Conservation (phyloP, 768 basidiomycete species). For the Lanmaoa pseudosensibilis region DNA sequence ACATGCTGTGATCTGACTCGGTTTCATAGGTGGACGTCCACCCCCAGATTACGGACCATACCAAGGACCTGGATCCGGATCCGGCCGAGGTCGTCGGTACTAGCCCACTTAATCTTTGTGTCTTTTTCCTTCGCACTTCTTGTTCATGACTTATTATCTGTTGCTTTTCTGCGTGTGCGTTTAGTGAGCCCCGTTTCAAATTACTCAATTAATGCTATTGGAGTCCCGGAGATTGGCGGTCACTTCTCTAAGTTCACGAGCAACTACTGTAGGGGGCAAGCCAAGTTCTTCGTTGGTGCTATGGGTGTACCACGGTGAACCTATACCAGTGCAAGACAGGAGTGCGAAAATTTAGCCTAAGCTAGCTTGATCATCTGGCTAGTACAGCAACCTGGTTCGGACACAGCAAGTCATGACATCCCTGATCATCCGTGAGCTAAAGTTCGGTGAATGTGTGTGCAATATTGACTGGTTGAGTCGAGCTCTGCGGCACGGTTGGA, state of each 20-base stretch:
- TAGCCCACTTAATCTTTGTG: slow-evolving; percentile 16
- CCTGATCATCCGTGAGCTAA: background rate
- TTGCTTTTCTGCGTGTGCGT: slow-evolving; percentile 3
- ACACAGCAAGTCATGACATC: background rate
- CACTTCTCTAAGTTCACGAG: background rate
- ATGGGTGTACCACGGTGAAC: background rate
- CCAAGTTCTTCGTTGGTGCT: background rate
- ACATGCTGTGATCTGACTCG: slow-evolving; percentile 6
- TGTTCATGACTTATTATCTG: slow-evolving; percentile 18
- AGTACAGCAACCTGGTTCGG: background rate
- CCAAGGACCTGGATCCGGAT: slow-evolving; percentile 64
- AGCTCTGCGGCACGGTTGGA: background rate
- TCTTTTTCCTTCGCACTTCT: slow-evolving; percentile 3
- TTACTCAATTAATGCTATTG: slow-evolving; percentile 1
- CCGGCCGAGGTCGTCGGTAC: slow-evolving; percentile 43
- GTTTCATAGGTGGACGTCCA: slow-evolving; percentile 57
- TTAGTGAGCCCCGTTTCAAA: background rate
- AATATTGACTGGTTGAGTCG: background rate
- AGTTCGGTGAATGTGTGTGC: background rate
- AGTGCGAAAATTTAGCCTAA: background rate
- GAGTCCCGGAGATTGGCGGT: background rate
- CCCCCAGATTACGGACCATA: slow-evolving; percentile 88
- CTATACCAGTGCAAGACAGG: too few species aligned
- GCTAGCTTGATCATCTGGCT: background rate
- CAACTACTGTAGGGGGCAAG: background rate